These are phyloP conservation scores for Cylindricascospora bacillispora DNA, from an alignment of 1,139 yeast species.

Conservation along the genomic window DNA sequence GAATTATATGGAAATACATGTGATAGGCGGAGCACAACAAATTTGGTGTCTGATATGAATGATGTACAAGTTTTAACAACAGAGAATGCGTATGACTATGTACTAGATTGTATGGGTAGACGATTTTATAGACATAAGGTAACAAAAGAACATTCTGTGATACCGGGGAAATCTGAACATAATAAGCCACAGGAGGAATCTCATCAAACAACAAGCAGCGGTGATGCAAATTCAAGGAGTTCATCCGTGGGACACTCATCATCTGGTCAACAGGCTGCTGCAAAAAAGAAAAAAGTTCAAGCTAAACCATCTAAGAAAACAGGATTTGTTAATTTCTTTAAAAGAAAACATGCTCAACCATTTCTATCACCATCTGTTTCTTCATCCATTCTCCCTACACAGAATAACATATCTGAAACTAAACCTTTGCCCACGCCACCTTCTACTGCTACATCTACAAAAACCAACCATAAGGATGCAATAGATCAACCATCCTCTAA, in stretches of 20 bases:
- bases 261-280: neutral
- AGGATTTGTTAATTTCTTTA: constrained; percentile 12
- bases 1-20: neutral
- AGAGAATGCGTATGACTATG: constrained; percentile 9
- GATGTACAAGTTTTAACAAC: constrained; percentile 8
- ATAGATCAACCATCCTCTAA: neutral
- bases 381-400: constrained; percentile 1
- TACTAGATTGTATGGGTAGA: constrained; percentile 16
- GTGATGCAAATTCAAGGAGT: neutral
- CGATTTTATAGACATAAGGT: constrained; percentile 6
- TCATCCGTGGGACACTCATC: neutral
- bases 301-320: constrained; percentile 7
- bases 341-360: constrained; percentile 9
- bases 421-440: too few relatives aligned
- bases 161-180: neutral
- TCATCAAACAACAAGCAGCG: neutral
- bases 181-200: neutral
- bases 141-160: neutral
- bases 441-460: neutral
- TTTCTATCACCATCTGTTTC: too few relatives aligned
- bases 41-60: constrained; percentile 9
- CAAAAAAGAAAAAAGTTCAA: constrained; percentile 3
- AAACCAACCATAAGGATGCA: neutral
- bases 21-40: constrained; percentile 3
- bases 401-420: neutral